Conservation (phyloP, 1,284 basidiomycete species). For the Peniophora sp. region DNA sequence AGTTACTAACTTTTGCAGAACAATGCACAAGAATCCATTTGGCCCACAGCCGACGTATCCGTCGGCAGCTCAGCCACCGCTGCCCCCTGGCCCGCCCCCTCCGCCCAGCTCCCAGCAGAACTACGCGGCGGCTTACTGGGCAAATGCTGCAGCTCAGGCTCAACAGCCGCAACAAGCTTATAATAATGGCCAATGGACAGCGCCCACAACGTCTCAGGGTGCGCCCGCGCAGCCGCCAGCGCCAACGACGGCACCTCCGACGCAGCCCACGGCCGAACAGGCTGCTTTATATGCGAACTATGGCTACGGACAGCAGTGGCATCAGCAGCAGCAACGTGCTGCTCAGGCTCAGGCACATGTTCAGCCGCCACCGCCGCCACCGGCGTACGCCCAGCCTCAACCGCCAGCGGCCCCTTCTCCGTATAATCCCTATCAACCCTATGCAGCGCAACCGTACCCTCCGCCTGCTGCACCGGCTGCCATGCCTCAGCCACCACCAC, state of each 20-base stretch:
- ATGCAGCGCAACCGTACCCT: constrained; percentile 57
- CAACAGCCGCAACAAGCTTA: constrained; percentile 39
- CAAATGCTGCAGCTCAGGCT: constrained; percentile 44
- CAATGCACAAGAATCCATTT: constrained; percentile 78
- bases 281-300: constrained; percentile 79
- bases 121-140: constrained; percentile 66
- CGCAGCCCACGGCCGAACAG: constrained; percentile 61
- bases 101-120: constrained; percentile 59
- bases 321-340: constrained; percentile 44
- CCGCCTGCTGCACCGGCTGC: constrained; percentile 46
- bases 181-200: constrained; percentile 55
- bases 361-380: constrained; percentile 28
- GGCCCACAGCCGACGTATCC: constrained; percentile 60
- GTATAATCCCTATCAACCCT: constrained; percentile 72
- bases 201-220: not conserved
- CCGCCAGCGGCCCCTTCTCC: constrained; percentile 39
- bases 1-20: not conserved
- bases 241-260: constrained; percentile 21
- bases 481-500: constrained; percentile 26
- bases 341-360: constrained; percentile 42
- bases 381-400: constrained; percentile 26
- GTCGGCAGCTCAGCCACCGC: constrained; percentile 56
- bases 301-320: constrained; percentile 68
- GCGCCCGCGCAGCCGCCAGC: constrained; percentile 42
- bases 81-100: constrained; percentile 73